Evolutionary conservation across 208 protist species (phyloP).

Genomic region (Sergeia podlipaevii): DNA sequence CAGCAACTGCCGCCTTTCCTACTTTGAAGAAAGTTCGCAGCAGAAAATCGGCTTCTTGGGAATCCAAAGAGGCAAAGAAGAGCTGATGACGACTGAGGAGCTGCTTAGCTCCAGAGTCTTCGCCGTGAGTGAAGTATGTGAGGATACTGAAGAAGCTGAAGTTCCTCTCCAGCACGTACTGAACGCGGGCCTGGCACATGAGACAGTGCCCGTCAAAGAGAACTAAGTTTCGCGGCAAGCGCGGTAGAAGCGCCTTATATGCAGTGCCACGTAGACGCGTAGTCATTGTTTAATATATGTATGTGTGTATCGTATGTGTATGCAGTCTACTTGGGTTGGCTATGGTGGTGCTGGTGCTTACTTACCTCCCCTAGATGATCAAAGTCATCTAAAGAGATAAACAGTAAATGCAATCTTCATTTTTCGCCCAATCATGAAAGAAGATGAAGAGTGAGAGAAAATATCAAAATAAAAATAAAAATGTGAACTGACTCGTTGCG

Average conservation of each 20-base stretch:
- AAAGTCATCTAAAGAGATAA: no score
- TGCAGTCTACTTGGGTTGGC: no score
- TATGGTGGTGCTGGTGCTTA: no score
- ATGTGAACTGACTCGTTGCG: neutral
- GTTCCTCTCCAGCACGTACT: constrained; percentile 78
- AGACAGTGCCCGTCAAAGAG: constrained; percentile 82
- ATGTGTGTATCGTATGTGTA: neutral
- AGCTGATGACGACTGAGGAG: constrained; percentile 56
- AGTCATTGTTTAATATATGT: constrained; percentile 13
- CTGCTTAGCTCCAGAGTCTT: constrained; percentile 13
- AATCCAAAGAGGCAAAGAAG: constrained; percentile 60
- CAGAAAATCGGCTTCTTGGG: constrained; percentile 24
- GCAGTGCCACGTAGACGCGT: constrained; percentile 32
- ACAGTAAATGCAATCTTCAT: neutral
- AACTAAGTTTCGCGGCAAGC: constrained; percentile 69
- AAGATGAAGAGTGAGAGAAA: neutral
- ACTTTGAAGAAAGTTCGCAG: neutral
- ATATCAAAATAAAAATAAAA: neutral
- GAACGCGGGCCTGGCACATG: constrained; percentile 62
- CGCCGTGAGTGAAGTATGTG: constrained; percentile 17
- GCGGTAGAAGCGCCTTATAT: constrained; percentile 37
- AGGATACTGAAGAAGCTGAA: constrained; percentile 75
- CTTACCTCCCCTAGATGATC: no score
- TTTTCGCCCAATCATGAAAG: neutral
- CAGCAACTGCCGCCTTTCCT: no score